A percentile compares a stretch with the other conserved stretches of the same genome.
These are phyloP conservation scores for Megacollybia platyphylla DNA, from an alignment of 1,284 basidiomycete genomes.

Conservation along the genomic window DNA sequence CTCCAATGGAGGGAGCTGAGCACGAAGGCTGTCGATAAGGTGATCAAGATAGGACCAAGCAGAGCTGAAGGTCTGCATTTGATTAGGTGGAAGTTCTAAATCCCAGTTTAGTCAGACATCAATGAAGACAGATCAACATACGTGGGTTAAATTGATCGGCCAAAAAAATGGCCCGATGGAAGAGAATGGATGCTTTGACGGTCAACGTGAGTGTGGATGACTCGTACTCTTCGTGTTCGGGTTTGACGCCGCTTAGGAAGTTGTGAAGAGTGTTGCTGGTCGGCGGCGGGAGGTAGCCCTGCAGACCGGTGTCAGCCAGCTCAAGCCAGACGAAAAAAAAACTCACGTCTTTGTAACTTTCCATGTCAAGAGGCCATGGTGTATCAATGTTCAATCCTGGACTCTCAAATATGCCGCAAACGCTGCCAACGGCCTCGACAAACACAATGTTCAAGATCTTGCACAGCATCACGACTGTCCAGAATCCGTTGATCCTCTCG, in stretches of 20 bases:
- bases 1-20: background rate
- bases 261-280: conserved; percentile 2
- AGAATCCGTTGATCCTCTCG: conserved; percentile 46
- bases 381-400: conserved; percentile 8
- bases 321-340: background rate
- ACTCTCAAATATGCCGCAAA: conserved; percentile 6
- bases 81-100: background rate
- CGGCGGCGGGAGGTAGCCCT: conserved; percentile 1
- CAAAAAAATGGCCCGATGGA: conserved; percentile 4
- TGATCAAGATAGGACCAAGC: background rate
- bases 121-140: background rate
- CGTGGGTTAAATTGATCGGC: background rate
- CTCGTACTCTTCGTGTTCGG: conserved; percentile 1
- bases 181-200: conserved; percentile 7
- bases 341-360: conserved; percentile 7
- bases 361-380: conserved; percentile 9
- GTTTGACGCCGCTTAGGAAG: conserved; percentile 1
- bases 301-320: background rate
- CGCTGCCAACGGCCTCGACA: conserved; percentile 23
- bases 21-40: background rate
- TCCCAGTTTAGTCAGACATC: background rate
- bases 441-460: conserved; percentile 35
- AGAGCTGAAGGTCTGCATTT: background rate
- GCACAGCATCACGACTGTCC: conserved; percentile 21
- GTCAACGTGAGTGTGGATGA: conserved; percentile 1